A percentile compares a stretch with the other conserved stretches of the same genome.
phyloP scores from a whole-genome alignment of 495 filamentous ascomycete species.

The Hyaloscypha bicolor region DNA sequence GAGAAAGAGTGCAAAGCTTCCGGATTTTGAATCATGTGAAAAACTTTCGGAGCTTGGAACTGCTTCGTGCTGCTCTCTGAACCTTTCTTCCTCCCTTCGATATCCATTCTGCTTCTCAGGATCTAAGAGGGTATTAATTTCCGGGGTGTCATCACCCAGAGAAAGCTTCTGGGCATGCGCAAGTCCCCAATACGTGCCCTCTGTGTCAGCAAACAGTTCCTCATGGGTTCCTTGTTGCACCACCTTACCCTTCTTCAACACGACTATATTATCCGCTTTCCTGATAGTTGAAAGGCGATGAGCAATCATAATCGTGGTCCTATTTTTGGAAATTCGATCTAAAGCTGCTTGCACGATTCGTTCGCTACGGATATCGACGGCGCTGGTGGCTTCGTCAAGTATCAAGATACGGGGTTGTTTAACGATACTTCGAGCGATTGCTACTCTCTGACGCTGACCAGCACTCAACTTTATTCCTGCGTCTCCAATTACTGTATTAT shows the following conservation, averaged over 20 bases:
- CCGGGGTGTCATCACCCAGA: conserved; percentile 21
- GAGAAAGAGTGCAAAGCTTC: conserved; percentile 27
- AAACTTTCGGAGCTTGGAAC: too few species aligned
- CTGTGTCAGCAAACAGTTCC: conserved; percentile 57
- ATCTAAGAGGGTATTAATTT: not conserved
- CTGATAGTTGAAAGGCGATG: conserved; percentile 61
- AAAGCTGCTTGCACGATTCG: conserved; percentile 58
- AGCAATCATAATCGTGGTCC: conserved; percentile 64
- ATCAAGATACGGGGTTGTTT: conserved; percentile 78
- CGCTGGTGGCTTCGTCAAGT: conserved; percentile 79
- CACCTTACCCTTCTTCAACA: conserved; percentile 58
- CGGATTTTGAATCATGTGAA: not conserved
- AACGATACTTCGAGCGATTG: conserved; percentile 71
- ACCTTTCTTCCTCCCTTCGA: not conserved
- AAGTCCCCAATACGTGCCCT: conserved; percentile 51
- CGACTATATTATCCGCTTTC: conserved; percentile 68
- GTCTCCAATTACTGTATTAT: conserved; percentile 62
- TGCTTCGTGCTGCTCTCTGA: too few species aligned
- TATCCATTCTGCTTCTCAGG: not conserved
- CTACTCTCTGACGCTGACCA: conserved; percentile 65
- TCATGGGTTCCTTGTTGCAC: conserved; percentile 71
- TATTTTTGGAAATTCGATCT: conserved; percentile 51
- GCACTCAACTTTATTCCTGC: conserved; percentile 59
- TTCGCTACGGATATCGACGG: conserved; percentile 59
- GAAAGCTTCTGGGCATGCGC: conserved; percentile 54